These are phyloP conservation scores for Yamadazyma trypodendri DNA, from an alignment of 1,139 yeast genomes.

Conservation along the genomic window DNA sequence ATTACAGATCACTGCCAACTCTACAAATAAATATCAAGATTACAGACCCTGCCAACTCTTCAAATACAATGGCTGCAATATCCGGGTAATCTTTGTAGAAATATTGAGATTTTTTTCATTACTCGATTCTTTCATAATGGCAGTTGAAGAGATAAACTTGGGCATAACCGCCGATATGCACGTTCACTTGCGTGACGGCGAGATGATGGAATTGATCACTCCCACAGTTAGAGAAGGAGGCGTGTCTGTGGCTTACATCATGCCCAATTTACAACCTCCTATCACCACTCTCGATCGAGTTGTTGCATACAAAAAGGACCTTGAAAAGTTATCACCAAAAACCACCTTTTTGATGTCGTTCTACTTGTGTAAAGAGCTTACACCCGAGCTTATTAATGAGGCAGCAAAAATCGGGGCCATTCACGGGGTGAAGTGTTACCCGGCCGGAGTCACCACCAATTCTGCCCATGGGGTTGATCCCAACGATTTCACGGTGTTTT, in stretches of 20 bases:
- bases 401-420: slow-evolving; percentile 76
- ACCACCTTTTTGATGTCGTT: slow-evolving; percentile 91
- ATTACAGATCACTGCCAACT: too few relatives aligned
- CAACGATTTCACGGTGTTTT: slow-evolving; percentile 82
- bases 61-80: too few relatives aligned
- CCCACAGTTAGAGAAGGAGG: slow-evolving; percentile 94
- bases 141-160: slow-evolving; percentile 47
- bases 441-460: slow-evolving; percentile 98
- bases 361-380: slow-evolving; percentile 71
- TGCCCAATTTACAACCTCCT: slow-evolving; percentile 97
- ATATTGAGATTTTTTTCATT: slow-evolving; percentile 1
- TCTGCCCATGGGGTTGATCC: slow-evolving; percentile 92
- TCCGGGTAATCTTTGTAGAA: too few relatives aligned
- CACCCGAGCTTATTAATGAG: slow-evolving; percentile 78
- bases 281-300: slow-evolving; percentile 78
- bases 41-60: too few relatives aligned
- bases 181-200: slow-evolving; percentile 91
- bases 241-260: slow-evolving; percentile 81
- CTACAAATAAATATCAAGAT: too few relatives aligned
- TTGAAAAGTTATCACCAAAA: slow-evolving; percentile 70
- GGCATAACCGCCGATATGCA: slow-evolving; percentile 95
- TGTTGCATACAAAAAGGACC: slow-evolving; percentile 60
- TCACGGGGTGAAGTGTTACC: slow-evolving; percentile 90
- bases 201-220: slow-evolving; percentile 86
- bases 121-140: slow-evolving; percentile 11